phyloP scores from a whole-genome alignment of 805 yeast genomes.

The Candida montana region DNA sequence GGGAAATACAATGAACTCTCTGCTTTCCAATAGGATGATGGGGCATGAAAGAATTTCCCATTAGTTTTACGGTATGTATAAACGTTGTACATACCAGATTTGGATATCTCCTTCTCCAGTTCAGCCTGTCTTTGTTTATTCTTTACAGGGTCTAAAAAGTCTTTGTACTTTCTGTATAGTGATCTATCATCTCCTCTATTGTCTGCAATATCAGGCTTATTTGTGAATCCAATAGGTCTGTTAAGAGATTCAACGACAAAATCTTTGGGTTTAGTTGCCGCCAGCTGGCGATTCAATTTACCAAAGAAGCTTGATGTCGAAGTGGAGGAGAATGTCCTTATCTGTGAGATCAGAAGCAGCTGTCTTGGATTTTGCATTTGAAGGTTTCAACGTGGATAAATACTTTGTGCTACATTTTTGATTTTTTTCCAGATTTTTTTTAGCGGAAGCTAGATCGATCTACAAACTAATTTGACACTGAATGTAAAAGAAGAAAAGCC shows the following conservation, averaged over 20 bases:
- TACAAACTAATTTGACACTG: too few species aligned
- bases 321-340: slow-evolving; percentile 11
- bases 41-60: slow-evolving; percentile 83
- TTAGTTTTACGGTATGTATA: slow-evolving; percentile 63
- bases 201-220: slow-evolving; percentile 34
- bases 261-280: slow-evolving; percentile 33
- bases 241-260: slow-evolving; percentile 29
- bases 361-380: too few species aligned
- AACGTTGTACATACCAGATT: slow-evolving; percentile 63
- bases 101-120: slow-evolving; percentile 57
- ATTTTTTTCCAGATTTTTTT: neutral
- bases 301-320: slow-evolving; percentile 20
- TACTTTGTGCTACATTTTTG: too few species aligned
- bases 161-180: slow-evolving; percentile 35
- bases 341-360: neutral
- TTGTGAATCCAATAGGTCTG: slow-evolving; percentile 43
- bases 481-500: too few species aligned
- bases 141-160: slow-evolving; percentile 44
- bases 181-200: slow-evolving; percentile 36
- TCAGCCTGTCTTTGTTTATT: slow-evolving; percentile 43
- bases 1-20: slow-evolving; percentile 81
- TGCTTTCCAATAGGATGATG: slow-evolving; percentile 67
- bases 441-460: too few species aligned
- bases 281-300: slow-evolving; percentile 30
- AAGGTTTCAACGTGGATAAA: too few species aligned